These are phyloP conservation scores for Termitomyces sp. DNA, from an alignment of 768 basidiomycete genomes.

Conservation along the genomic window DNA sequence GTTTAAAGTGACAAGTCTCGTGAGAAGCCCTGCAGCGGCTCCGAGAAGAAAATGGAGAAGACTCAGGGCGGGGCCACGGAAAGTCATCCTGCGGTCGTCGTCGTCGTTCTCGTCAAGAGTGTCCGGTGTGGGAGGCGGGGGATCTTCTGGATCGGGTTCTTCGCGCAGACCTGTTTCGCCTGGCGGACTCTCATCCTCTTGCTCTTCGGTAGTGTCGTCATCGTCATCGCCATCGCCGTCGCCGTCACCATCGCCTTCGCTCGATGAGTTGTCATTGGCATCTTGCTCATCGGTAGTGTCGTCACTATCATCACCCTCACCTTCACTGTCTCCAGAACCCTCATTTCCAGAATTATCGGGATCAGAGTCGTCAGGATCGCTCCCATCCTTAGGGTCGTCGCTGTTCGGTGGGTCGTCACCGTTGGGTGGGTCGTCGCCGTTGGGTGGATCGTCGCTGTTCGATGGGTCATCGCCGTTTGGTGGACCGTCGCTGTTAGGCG, in stretches of 20 bases:
- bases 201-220: neutral
- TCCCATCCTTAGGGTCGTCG: neutral
- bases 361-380: neutral
- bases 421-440: neutral
- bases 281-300: neutral
- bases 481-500: too few species aligned
- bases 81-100: neutral
- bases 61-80: neutral
- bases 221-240: neutral
- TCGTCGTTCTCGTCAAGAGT: neutral
- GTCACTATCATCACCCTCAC: neutral
- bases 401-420: neutral
- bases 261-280: neutral
- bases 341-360: neutral
- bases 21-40: neutral
- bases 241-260: neutral
- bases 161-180: neutral
- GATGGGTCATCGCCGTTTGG: too few species aligned
- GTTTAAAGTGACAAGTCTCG: neutral
- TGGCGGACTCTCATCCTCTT: neutral
- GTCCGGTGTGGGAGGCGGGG: neutral
- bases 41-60: neutral
- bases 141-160: neutral
- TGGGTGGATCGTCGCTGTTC: too few species aligned
- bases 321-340: too few species aligned